Evolutionary conservation across 768 basidiomycete species (phyloP), one percentile per base, ranked within the genome.

Genomic region (Lanmaoa rubissima): DNA sequence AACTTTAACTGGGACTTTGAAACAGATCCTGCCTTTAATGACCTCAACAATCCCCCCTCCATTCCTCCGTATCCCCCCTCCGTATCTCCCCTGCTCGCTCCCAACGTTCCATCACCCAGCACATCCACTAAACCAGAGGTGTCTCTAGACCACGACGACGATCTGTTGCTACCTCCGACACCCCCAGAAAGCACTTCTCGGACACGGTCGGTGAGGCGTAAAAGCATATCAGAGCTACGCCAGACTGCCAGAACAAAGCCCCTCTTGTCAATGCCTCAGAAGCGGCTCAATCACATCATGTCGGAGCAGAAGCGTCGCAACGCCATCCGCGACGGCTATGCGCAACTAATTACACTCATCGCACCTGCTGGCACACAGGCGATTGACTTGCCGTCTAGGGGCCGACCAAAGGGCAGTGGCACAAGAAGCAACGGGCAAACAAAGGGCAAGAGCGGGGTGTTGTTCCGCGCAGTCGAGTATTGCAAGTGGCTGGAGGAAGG

Each of bases 271-370:
- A 86, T 84, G 5, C 91, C 91, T 0, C 91, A 95, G 73, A 93
- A 94, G 66, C 83, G 92, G 13, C 82, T 92, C 16, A 94, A 94
- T 69, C 92, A 96, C 76, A 94, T 96, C 78, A 86, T 92, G 82
- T 93, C 91, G 8, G 94, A 96, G 69, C 93, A 96, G 74, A 92
- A 92, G 66, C 89, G 94, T 9, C 85, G 94, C 11, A 95, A 95
- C 65, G 90, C 90, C 49, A 96, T 96, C 62, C 86, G 91, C 41
- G 87, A 91, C 59, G 92, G 92, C 40, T 96, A 94, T 72, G 85
- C 90, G 1, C 90, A 93, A 67, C 75, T 96, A 41, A 93, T 92
- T 34, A 75, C 86, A 0, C 76, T 96, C 24, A 85, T 95, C 52
- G 85, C 90, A 0, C 89, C 91, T n/a, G 86, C 84, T 5, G 90